phyloP scores from a whole-genome alignment of 495 filamentous ascomycete genomes.

The Entonaema liquescens region DNA sequence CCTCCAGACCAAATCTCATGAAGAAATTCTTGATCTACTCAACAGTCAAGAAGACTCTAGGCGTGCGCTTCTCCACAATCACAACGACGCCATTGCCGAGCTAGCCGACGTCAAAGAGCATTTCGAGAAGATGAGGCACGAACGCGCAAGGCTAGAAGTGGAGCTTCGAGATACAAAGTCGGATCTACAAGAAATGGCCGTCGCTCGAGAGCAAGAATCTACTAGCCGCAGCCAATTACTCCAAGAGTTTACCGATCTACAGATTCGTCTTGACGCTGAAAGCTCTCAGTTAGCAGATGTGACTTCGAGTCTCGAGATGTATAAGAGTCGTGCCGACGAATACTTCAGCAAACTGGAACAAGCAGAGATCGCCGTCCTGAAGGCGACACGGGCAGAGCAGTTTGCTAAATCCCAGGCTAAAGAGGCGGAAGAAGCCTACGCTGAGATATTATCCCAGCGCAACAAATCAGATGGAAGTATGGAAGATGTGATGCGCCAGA shows the following conservation, averaged over 20 bases:
- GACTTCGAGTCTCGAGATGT: conserved; percentile 81
- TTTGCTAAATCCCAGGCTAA: conserved; percentile 88
- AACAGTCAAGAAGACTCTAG: conserved; percentile 93
- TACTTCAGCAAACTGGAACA: conserved; percentile 98
- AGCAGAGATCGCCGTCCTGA: conserved; percentile 93
- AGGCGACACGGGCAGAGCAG: conserved; percentile 89
- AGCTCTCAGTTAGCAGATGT: conserved; percentile 85
- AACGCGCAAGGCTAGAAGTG: conserved; percentile 80
- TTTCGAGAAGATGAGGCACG: conserved; percentile 84
- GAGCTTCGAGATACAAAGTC: conserved; percentile 86
- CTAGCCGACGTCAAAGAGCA: conserved; percentile 84
- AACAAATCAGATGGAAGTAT: conserved; percentile 88
- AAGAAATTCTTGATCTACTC: conserved; percentile 92
- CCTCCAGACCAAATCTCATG: conserved; percentile 91
- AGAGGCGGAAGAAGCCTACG: conserved; percentile 91
- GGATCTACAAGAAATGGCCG: conserved; percentile 81
- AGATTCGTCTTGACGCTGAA: conserved; percentile 92
- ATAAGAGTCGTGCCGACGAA: conserved; percentile 93
- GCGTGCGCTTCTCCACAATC: conserved; percentile 78
- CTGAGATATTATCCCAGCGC: conserved; percentile 89
- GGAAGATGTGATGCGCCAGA: conserved; percentile 89
- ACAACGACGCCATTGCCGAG: conserved; percentile 86
- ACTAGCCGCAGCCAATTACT: conserved; percentile 85
- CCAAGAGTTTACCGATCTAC: conserved; percentile 91
- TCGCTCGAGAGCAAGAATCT: conserved; percentile 82